Evolutionary conservation across 441 rosid genomes (phyloP), one percentile per base, ranked within the genome.

Genomic region (Syzygium malaccense): DNA sequence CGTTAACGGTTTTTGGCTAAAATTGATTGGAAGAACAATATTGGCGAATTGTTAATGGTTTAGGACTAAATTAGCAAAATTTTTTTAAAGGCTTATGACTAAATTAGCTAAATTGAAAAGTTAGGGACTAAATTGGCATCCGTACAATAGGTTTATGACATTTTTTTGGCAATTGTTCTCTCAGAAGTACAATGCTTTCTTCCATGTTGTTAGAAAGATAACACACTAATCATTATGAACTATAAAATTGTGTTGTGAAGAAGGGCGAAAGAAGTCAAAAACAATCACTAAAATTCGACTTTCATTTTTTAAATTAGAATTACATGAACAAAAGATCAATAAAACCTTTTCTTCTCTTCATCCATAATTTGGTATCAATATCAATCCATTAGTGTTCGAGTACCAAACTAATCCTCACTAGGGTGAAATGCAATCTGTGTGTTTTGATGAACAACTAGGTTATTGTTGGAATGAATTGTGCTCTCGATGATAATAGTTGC

Each of bases 71-170:
- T 12, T 41, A 41, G 9, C 6, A 3, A 75, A 20, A 1, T 23
- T 23, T 7, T 6, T 6, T 41, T 41, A 26, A 75, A 13, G 13
- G 11, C 23, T 75, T 41, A 41, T 4, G 28, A 41, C 1, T 33
- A 75, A 75, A 41, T 12, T 41, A 41, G 5, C 3, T 3, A 75
- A 23, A 3, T 41, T 23, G 0, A 20, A 20, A 75, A 1, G 1
- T 20, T 37, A 0, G 1, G 0, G 1, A 41, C 2, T 12, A 20
- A 71, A 71, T 12, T 41, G 10, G 3, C 8, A 75, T 75, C 0
- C 2, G 2, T 75, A 11, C 1, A 3, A 37, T 37, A 41, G 0
- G 4, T 75, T 18, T 75, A 75, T 0, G 0, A 20, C 11, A 9
- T 57, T 37, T 68, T 71, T 75, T 5, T 71, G 6, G 26, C 23